phyloP scores from a whole-genome alignment of 345 rosid species.

The Erodium maritimum region DNA sequence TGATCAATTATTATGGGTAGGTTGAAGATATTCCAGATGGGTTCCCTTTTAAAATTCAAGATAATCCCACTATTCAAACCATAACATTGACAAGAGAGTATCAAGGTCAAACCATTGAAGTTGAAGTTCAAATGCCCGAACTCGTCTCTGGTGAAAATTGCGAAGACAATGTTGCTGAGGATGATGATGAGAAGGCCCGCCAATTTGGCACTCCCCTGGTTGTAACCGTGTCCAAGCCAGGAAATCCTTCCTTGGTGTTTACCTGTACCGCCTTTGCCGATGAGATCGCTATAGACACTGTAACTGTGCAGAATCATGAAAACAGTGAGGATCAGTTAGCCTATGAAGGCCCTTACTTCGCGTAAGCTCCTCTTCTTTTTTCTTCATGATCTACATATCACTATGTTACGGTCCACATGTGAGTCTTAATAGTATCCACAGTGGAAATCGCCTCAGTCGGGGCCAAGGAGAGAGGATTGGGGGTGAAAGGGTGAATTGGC shows the following conservation, averaged over 20 bases:
- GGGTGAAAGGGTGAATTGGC: no score
- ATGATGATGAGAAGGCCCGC: slow-evolving; percentile 28
- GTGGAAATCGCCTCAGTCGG: no score
- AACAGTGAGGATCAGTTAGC: slow-evolving; percentile 39
- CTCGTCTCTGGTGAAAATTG: slow-evolving; percentile 54
- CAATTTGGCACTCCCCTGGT: slow-evolving; percentile 53
- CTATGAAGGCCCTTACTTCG: slow-evolving; percentile 79
- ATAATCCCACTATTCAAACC: slow-evolving; percentile 47
- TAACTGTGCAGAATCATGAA: slow-evolving; percentile 44
- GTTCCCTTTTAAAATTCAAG: slow-evolving; percentile 74
- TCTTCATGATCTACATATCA: no score
- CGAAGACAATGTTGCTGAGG: slow-evolving; percentile 23
- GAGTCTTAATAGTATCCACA: no score
- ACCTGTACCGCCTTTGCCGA: slow-evolving; percentile 56
- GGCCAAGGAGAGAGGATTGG: no score
- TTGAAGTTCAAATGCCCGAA: slow-evolving; percentile 84
- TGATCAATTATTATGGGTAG: slow-evolving; percentile 15
- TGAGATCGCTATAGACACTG: slow-evolving; percentile 43
- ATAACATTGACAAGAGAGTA: slow-evolving; percentile 52
- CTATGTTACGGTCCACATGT: no score
- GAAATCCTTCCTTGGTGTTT: slow-evolving; percentile 55
- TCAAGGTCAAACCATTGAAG: slow-evolving; percentile 51
- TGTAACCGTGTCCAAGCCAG: slow-evolving; percentile 50
- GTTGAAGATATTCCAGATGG: slow-evolving; percentile 46
- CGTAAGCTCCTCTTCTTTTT: slow-evolving; percentile 33